Percentiles rank a stretch among this genome's conserved stretches.
These are phyloP conservation scores for Leptographium galeiforme DNA, from an alignment of 2,329 filamentous ascomycete genomes.

Conservation along the genomic window DNA sequence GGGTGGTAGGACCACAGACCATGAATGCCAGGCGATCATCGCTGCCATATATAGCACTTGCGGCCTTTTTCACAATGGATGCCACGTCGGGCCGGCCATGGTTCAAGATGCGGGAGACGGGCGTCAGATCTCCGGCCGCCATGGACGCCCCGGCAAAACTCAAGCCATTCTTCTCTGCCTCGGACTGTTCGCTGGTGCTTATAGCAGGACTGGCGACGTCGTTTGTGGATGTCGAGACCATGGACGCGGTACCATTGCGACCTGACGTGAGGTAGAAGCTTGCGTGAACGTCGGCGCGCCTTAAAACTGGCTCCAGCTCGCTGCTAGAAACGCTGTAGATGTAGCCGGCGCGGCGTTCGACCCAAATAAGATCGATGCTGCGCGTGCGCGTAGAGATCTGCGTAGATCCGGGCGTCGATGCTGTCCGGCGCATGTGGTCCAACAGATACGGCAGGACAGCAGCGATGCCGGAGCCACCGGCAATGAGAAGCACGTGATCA, in stretches of 20 bases:
- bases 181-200: background rate
- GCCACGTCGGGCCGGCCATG: background rate
- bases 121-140: background rate
- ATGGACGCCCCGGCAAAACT: background rate
- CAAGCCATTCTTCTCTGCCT: background rate
- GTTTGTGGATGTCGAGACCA: background rate
- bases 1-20: too few relatives aligned
- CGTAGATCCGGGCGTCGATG: background rate
- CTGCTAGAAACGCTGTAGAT: too few relatives aligned
- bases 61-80: background rate
- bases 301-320: too few relatives aligned
- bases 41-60: background rate
- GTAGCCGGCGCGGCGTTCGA: constrained; percentile 3
- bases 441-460: constrained; percentile 9
- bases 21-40: background rate
- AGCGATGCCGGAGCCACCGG: constrained; percentile 12
- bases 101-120: background rate
- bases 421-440: constrained; percentile 8
- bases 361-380: constrained; percentile 9
- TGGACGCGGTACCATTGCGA: background rate
- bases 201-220: background rate
- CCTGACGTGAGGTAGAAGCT: background rate
- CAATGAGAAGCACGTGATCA: constrained; percentile 10
- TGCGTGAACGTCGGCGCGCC: too few relatives aligned
- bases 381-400: constrained; percentile 6